Conservation (phyloP, 371 early-diverging fungal genomes). For the Nematocida homosporus region DNA sequence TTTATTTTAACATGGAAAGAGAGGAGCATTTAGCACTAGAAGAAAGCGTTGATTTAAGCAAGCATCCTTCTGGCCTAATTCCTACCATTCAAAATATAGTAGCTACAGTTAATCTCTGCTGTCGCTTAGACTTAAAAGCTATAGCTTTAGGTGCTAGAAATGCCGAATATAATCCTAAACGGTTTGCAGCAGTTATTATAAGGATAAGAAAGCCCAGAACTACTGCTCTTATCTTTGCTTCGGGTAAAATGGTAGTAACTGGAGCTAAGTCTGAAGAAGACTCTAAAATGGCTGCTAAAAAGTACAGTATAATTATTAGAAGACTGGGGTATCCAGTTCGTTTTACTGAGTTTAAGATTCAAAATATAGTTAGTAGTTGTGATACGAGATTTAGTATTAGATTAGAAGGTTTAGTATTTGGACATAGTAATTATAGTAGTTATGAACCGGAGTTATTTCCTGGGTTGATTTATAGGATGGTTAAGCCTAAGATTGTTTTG, state of each 20-base stretch:
- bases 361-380: conserved; percentile 98
- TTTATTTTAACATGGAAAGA: conserved; percentile 49
- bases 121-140: conserved; percentile 93
- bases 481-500: conserved; percentile 96
- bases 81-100: conserved; percentile 81
- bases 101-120: conserved; percentile 98
- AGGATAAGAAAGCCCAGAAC: conserved; percentile 96
- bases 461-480: conserved; percentile 99
- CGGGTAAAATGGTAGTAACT: conserved; percentile 90
- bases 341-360: conserved; percentile 98
- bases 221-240: conserved; percentile 98
- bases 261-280: conserved; percentile 72
- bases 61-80: conserved; percentile 55
- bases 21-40: conserved; percentile 26
- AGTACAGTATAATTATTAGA: conserved; percentile 97
- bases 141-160: conserved; percentile 99
- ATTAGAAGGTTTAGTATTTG: conserved; percentile 92
- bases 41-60: conserved; percentile 47
- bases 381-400: conserved; percentile 99
- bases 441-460: conserved; percentile 99
- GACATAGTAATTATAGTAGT: conserved; percentile 91
- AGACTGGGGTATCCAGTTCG: conserved; percentile 95
- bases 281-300: conserved; percentile 92
- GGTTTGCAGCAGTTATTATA: conserved; percentile 99
- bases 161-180: conserved; percentile 99